phyloP scores from a whole-genome alignment of 2,329 filamentous ascomycete species.

The Penicillium sp. region DNA sequence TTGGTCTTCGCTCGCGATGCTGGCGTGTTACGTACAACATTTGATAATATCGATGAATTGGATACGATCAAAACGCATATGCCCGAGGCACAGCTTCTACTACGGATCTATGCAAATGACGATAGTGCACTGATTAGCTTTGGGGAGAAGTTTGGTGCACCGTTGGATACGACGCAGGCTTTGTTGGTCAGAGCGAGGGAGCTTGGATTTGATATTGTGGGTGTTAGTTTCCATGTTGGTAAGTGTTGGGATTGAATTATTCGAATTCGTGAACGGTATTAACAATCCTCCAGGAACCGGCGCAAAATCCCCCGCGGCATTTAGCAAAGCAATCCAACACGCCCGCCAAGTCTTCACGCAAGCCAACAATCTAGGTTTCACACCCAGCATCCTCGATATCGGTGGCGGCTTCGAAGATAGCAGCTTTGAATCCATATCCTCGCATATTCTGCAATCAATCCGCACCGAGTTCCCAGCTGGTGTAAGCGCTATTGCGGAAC shows the following conservation, averaged over 20 bases:
- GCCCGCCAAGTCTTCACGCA: constrained; percentile 18
- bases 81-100: constrained; percentile 20
- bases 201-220: constrained; percentile 23
- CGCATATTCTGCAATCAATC: constrained; percentile 9
- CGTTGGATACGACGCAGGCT: constrained; percentile 13
- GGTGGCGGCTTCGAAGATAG: constrained; percentile 28
- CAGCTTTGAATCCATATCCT: constrained; percentile 22
- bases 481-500: constrained; percentile 24
- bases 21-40: constrained; percentile 24
- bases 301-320: constrained; percentile 18
- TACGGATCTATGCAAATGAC: constrained; percentile 24
- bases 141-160: constrained; percentile 24
- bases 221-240: constrained; percentile 34
- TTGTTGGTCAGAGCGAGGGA: constrained; percentile 23
- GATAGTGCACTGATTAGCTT: constrained; percentile 16
- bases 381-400: constrained; percentile 24
- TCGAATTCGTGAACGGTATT: background rate
- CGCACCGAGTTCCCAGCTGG: constrained; percentile 7
- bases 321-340: constrained; percentile 18
- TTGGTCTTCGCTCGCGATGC: constrained; percentile 18
- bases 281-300: constrained; percentile 14
- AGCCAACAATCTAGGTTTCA: constrained; percentile 14
- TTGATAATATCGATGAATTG: constrained; percentile 31
- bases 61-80: constrained; percentile 22
- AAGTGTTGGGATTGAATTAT: background rate